These are phyloP conservation scores for Fragilariopsis cylindrus DNA, from an alignment of 108 stramenopile species.

Conservation along the genomic window DNA sequence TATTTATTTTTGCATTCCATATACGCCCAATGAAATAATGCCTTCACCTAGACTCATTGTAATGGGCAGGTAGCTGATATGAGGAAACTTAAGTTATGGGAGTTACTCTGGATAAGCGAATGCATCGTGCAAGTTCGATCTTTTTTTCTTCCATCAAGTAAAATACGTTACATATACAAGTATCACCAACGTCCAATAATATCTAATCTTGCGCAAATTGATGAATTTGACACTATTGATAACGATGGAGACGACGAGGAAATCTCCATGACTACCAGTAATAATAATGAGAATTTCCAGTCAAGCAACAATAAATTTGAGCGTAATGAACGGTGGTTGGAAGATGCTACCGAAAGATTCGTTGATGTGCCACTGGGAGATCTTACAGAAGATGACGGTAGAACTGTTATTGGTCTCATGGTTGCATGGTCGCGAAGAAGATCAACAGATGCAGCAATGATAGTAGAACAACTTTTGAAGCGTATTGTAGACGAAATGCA, in stretches of 20 bases:
- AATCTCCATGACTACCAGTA: background rate
- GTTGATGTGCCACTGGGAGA: constrained; percentile 42
- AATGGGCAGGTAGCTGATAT: no score
- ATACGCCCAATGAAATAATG: no score
- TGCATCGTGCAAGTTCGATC: no score
- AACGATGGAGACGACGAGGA: constrained; percentile 20
- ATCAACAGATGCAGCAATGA: constrained; percentile 50
- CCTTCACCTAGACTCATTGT: no score
- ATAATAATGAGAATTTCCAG: background rate
- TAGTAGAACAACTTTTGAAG: constrained; percentile 60
- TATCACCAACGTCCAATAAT: background rate
- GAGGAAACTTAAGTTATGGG: no score
- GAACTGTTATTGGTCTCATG: constrained; percentile 58
- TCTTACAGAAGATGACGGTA: constrained; percentile 62
- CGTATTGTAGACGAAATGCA: constrained; percentile 63
- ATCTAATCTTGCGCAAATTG: background rate
- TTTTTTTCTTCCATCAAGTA: no score
- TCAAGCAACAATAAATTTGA: constrained; percentile 3
- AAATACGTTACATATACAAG: no score
- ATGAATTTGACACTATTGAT: background rate
- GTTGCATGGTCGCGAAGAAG: constrained; percentile 53
- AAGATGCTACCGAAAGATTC: constrained; percentile 37
- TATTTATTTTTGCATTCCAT: no score
- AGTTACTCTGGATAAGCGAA: no score
- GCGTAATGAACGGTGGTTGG: constrained; percentile 40